Percentiles rank a stretch among this genome's conserved stretches.
These are phyloP conservation scores for Phyllosticta citribraziliensis DNA, from an alignment of 2,329 filamentous ascomycete species.

Conservation along the genomic window DNA sequence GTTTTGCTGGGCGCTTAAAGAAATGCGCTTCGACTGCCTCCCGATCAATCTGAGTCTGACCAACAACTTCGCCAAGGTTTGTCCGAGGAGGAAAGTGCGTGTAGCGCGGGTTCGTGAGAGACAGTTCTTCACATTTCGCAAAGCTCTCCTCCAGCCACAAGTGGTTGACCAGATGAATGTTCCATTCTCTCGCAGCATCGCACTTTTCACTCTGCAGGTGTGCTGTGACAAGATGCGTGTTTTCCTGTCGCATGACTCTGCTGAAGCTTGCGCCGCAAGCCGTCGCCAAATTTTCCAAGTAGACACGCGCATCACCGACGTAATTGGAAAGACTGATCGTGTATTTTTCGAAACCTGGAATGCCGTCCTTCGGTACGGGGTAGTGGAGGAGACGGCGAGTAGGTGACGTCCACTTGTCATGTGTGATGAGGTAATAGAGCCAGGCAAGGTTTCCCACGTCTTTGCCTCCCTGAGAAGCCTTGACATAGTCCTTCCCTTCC, in stretches of 20 bases:
- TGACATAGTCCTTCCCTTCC: conserved; percentile 66
- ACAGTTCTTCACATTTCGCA: conserved; percentile 70
- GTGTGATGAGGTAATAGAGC: conserved; percentile 85
- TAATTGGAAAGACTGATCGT: conserved; percentile 93
- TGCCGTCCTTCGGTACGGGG: conserved; percentile 64
- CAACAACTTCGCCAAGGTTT: conserved; percentile 86
- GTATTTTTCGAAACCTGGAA: conserved; percentile 67
- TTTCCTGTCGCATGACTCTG: conserved; percentile 88
- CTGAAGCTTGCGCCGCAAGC: conserved; percentile 83
- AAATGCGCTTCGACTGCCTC: conserved; percentile 47
- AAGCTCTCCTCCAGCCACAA: conserved; percentile 98
- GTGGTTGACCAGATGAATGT: conserved; percentile 82
- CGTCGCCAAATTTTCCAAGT: conserved; percentile 82
- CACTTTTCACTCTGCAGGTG: conserved; percentile 88
- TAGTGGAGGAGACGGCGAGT: conserved; percentile 80
- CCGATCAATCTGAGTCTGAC: conserved; percentile 75
- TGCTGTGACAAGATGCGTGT: conserved; percentile 91
- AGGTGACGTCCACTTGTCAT: conserved; percentile 82
- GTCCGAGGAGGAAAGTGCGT: conserved; percentile 80
- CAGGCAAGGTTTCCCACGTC: conserved; percentile 88
- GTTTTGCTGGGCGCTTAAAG: conserved; percentile 18
- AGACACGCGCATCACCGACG: conserved; percentile 83
- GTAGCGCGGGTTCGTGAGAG: conserved; percentile 64
- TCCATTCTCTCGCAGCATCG: conserved; percentile 85
- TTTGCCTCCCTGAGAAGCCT: conserved; percentile 65